phyloP scores from a whole-genome alignment of 306 rosid genomes.

The Mucuna pruriens region DNA sequence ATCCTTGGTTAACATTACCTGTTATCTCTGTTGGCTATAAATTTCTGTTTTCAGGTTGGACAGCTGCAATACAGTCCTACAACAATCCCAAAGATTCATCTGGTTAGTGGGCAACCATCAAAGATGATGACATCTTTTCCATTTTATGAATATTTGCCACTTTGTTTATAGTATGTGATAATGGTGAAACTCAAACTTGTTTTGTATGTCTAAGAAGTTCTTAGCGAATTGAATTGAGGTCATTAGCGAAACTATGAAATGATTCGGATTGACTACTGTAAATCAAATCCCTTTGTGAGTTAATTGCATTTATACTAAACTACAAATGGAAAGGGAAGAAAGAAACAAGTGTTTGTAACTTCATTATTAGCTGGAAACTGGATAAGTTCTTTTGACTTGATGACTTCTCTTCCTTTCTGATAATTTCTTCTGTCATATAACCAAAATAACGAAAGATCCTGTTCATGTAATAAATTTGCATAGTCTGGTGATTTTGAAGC shows the following conservation, averaged over 20 bases:
- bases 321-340: conserved; percentile 9
- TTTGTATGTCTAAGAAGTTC: conserved; percentile 6
- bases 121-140: conserved; percentile 34
- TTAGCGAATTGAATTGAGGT: conserved; percentile 2
- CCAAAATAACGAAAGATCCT: not conserved
- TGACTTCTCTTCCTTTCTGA: conserved; percentile 6
- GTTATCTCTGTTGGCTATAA: conserved; percentile 29
- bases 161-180: conserved; percentile 13
- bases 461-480: conserved; percentile 1
- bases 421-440: not conserved
- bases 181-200: conserved; percentile 25
- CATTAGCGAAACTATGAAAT: conserved; percentile 25
- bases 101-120: conserved; percentile 54
- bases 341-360: conserved; percentile 6
- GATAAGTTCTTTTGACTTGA: too few relatives aligned
- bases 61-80: conserved; percentile 59
- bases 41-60: conserved; percentile 64
- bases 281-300: not conserved
- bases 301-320: conserved; percentile 20
- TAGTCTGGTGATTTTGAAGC: conserved; percentile 20
- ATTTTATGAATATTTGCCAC: conserved; percentile 15
- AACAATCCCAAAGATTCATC: conserved; percentile 57
- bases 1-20: conserved; percentile 23
- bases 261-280: conserved; percentile 10
- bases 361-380: too few relatives aligned